Percentiles rank a stretch among this genome's conserved stretches.
phyloP scores from a whole-genome alignment of 2,329 filamentous ascomycete genomes.

The Verticillium dahliae region DNA sequence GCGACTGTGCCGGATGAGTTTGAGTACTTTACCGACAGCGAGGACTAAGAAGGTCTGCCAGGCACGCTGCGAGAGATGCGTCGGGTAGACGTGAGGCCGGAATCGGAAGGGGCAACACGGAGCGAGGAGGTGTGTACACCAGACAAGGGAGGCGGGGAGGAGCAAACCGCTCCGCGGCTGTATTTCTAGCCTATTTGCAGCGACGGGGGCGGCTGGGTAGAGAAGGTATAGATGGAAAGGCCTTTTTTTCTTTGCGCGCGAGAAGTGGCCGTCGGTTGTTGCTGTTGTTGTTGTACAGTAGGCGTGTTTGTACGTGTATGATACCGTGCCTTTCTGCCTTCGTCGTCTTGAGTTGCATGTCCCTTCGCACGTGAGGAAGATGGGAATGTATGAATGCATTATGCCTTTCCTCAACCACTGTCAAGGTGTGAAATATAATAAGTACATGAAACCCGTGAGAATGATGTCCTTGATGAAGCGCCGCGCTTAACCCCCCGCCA shows the following conservation, averaged over 20 bases:
- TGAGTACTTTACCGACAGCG: constrained; percentile 69
- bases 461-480: too few relatives aligned
- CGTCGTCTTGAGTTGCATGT: too few relatives aligned
- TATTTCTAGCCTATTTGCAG: neutral
- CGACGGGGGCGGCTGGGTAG: neutral
- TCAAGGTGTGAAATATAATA: too few relatives aligned
- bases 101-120: neutral
- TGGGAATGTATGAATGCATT: too few relatives aligned
- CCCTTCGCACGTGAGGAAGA: too few relatives aligned
- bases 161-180: neutral
- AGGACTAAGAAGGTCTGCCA: constrained; percentile 25
- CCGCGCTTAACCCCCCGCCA: too few relatives aligned
- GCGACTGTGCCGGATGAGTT: constrained; percentile 66
- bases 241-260: neutral
- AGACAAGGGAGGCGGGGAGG: neutral
- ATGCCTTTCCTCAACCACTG: too few relatives aligned
- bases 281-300: neutral
- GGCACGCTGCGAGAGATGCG: too few relatives aligned
- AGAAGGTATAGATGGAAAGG: neutral
- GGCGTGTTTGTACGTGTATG: neutral
- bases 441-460: too few relatives aligned
- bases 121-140: neutral
- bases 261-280: neutral
- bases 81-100: too few relatives aligned
- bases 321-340: neutral